These are phyloP conservation scores for Solanum chmielewskii DNA, from an alignment of 257 asterid species.

Conservation along the genomic window DNA sequence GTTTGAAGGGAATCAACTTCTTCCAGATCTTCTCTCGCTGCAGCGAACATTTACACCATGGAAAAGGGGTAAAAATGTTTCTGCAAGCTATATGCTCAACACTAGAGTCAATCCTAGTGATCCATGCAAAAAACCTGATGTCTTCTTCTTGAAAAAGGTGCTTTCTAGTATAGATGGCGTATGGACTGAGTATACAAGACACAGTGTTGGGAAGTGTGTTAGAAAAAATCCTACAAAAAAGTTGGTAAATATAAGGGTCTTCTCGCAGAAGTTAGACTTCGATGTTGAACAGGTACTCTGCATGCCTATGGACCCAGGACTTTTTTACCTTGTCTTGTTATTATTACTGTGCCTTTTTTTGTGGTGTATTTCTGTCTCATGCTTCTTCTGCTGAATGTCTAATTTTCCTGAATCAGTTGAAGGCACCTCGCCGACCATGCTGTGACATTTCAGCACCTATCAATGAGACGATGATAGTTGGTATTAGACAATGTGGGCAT, in stretches of 20 bases:
- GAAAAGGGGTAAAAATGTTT: constrained; percentile 45
- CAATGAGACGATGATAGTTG: constrained; percentile 28
- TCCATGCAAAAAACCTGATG: constrained; percentile 54
- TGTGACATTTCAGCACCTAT: constrained; percentile 45
- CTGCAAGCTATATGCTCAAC: constrained; percentile 49
- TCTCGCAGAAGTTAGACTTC: constrained; percentile 14
- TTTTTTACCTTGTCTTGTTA: neutral
- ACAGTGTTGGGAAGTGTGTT: constrained; percentile 22
- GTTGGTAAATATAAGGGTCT: constrained; percentile 33
- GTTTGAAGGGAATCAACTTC: constrained; percentile 45
- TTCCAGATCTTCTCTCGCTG: constrained; percentile 46
- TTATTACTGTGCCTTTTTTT: neutral
- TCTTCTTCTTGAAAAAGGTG: constrained; percentile 35
- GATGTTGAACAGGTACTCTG: constrained; percentile 41
- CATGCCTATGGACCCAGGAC: neutral
- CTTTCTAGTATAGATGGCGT: constrained; percentile 19
- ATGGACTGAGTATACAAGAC: constrained; percentile 35
- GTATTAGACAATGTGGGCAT: constrained; percentile 46
- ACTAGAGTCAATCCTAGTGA: constrained; percentile 39
- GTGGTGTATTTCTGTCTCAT: neutral
- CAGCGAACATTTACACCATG: constrained; percentile 73
- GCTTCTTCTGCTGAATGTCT: neutral
- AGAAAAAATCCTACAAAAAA: constrained; percentile 19
- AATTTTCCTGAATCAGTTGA: constrained; percentile 23
- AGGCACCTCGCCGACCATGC: constrained; percentile 60